These are phyloP conservation scores for Crithidia fasciculata DNA, from an alignment of 208 protist species.

Conservation along the genomic window DNA sequence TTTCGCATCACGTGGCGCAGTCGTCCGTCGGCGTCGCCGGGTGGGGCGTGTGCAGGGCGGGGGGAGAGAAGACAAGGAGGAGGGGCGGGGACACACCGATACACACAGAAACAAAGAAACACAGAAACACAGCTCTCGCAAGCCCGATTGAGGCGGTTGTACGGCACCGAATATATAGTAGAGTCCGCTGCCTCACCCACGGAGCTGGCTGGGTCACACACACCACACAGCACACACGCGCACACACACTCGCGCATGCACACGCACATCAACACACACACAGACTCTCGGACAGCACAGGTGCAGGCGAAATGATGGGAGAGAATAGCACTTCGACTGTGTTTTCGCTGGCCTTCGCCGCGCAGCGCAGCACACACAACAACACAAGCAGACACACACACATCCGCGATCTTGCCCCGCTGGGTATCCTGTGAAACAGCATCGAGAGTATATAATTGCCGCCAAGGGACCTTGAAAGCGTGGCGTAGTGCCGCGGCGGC, in stretches of 20 bases:
- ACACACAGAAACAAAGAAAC: conserved; percentile 15
- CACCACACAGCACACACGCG: too few relatives aligned
- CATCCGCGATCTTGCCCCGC: conserved; percentile 28
- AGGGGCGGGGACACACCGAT: not conserved
- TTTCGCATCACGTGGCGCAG: conserved; percentile 11
- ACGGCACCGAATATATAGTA: conserved; percentile 30
- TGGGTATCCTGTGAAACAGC: conserved; percentile 47
- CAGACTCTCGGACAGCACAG: conserved; percentile 28
- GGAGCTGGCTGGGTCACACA: conserved; percentile 5
- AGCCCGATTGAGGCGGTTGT: conserved; percentile 34
- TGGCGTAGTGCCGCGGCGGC: not conserved
- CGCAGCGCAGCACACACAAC: not conserved
- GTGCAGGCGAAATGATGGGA: conserved; percentile 34
- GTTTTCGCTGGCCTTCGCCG: conserved; percentile 31
- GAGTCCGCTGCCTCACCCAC: conserved; percentile 42
- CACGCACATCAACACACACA: not conserved
- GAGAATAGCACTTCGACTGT: conserved; percentile 31
- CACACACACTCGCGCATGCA: not conserved
- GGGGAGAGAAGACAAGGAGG: too few relatives aligned
- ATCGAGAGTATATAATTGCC: conserved; percentile 37
- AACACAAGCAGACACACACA: not conserved
- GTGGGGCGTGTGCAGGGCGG: too few relatives aligned
- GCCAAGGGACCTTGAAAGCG: conserved; percentile 40
- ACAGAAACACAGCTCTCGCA: conserved; percentile 17
- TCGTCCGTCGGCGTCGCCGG: not conserved